phyloP scores from a whole-genome alignment of 345 rosid species.

The Lepidium aucheri region DNA sequence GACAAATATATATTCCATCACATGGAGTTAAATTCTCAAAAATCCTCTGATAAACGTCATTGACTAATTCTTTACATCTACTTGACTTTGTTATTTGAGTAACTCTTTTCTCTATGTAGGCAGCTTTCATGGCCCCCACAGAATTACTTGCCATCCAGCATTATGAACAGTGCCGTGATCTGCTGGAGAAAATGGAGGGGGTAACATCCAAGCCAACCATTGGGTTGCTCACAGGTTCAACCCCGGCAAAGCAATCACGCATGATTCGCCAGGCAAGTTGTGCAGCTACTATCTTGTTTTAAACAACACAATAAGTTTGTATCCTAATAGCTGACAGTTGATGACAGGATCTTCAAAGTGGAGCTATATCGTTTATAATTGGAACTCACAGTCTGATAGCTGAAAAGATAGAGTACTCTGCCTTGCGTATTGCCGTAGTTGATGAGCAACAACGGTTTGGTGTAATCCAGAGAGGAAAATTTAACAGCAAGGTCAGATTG shows the following conservation, averaged over 20 bases:
- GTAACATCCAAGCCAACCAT: conserved; percentile 59
- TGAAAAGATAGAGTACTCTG: conserved; percentile 70
- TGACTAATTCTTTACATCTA: background rate
- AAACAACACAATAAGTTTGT: background rate
- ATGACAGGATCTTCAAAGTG: conserved; percentile 73
- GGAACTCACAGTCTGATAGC: conserved; percentile 95
- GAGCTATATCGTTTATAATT: conserved; percentile 76
- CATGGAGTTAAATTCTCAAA: background rate
- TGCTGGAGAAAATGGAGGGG: conserved; percentile 59
- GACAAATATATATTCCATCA: background rate
- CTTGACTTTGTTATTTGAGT: background rate
- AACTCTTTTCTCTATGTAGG: conserved; percentile 39
- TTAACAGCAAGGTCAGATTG: conserved; percentile 73
- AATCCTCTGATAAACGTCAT: background rate
- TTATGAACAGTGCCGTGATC: conserved; percentile 62
- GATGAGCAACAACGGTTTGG: conserved; percentile 99
- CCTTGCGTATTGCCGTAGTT: conserved; percentile 88
- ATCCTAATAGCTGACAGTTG: conserved; percentile 13
- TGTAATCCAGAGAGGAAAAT: conserved; percentile 93
- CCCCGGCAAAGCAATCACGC: conserved; percentile 70
- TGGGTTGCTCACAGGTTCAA: conserved; percentile 89
- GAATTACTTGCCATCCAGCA: conserved; percentile 96
- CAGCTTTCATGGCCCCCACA: conserved; percentile 98
- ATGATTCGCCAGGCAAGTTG: conserved; percentile 72
- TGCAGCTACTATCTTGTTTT: conserved; percentile 17